Base-by-base conservation (phyloP, 805 yeast genomes). In the Metschnikowia lunata region DNA sequence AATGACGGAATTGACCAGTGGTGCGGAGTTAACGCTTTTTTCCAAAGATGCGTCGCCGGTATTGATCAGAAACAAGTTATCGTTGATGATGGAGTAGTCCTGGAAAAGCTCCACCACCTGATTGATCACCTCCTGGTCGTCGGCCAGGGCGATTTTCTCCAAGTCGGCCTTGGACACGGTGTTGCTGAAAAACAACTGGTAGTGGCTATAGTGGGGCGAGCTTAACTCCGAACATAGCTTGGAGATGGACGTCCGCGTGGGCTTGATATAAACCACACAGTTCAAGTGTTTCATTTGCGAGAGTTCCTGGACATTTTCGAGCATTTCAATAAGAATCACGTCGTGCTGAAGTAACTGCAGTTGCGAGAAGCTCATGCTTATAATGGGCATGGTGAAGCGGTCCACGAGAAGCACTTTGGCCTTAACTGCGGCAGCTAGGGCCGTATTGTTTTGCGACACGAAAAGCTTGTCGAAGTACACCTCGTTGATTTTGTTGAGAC, bases 301-400 rank as follows among this genome's bases (percentile, higher is more conserved):
- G 75, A 90, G 75, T 34, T 75, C 76, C 56, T 83, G 88, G 36
- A 93, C 72, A 36, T 72, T 66, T 15, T 68, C 72, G 14, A 71
- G 55, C 52, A 65, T 57, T 57, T 88, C 97, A 37, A 88, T 82
- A 39, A 93, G 71, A 47, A 86, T 88, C n/a, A 93, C 79, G 49
- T 91, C 96, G 54, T 87, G 78, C 52, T 84, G 80, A 32, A 93
- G 73, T 36, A 93, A 72, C 44, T 82, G 85, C 3, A 95, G 83
- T 61, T 93, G 99, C 2, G 97, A 85, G 27, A 95, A 79, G 54
- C 85, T 81, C 77, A 93, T 74, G n/a, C 97, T 88, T 18, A 93
- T 78, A 23, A 89, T 80, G 0, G 89, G 75, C 6, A 95, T 86
- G 54, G 99, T 91, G 51, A 74, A 73, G 40, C 76, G 70, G 59